Evolutionary conservation across 306 rosid genomes (phyloP), one percentile per base, ranked within the genome.

Genomic region (Begonia peltatifolia): DNA sequence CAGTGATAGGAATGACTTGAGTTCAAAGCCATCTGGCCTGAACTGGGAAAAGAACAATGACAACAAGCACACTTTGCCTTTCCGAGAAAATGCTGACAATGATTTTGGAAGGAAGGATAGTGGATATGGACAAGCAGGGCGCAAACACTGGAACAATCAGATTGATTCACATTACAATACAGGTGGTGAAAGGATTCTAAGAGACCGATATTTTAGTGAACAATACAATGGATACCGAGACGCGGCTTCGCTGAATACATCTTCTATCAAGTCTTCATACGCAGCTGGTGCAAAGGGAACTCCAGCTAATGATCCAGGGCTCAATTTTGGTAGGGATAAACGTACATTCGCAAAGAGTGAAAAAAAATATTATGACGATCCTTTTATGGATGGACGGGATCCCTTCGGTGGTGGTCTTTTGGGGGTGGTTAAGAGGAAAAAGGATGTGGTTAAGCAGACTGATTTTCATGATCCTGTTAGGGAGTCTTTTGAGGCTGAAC

Each of bases 401-500:
- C 65, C 83, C 56, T 78, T 84, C 53, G 59, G 82, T 11, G 61
- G 70, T 2, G 60, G 87, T 58, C 78, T 78, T 49, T 65, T 78
- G 46, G 97, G 95, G 61, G 78, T 89, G 65, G 80, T 85, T 25
- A 90, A 80, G 82, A 85, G 80, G 79, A 90, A 90, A 73, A 90
- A 90, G 72, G 94, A 90, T 64, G 66, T 67, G 60, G 53, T 65
- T 48, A 82, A 70, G 61, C 94, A 85, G 68, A 76, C 71, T 69
- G 87, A 90, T 68, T 90, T 82, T 53, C 92, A 83, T 67, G 97
- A 90, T 74, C 90, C 95, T 54, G 94, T 72, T 41, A 85, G 97
- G 56, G 97, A 90, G 54, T 90, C 95, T 2, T 90, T 90, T 62
- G 97, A 90, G 85, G 97, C 97, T 14, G 97, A 90, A 68, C 95